These are phyloP conservation scores for Leccinum fibrillosum DNA, from an alignment of 768 basidiomycete genomes.

Conservation along the genomic window DNA sequence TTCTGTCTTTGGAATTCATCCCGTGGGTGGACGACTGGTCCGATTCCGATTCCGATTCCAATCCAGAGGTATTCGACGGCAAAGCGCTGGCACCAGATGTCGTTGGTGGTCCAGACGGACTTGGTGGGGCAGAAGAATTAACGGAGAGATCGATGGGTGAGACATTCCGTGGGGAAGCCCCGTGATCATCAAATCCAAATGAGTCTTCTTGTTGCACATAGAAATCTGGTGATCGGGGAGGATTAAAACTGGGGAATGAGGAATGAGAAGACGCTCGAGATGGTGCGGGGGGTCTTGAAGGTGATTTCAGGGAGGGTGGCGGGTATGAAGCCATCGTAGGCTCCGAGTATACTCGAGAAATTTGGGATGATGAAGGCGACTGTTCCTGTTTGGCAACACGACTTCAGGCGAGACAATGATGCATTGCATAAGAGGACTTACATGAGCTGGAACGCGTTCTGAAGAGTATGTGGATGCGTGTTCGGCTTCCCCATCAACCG, in stretches of 20 bases:
- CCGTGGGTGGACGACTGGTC: constrained; percentile 9
- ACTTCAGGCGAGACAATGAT: not conserved
- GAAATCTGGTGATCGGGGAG: constrained; percentile 12
- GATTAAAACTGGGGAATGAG: not conserved
- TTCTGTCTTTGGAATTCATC: constrained; percentile 33
- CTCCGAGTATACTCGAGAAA: constrained; percentile 12
- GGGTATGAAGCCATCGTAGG: constrained; percentile 6
- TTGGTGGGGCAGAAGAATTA: constrained; percentile 11
- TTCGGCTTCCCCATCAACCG: constrained; percentile 9
- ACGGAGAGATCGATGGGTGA: constrained; percentile 4
- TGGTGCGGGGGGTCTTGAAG: not conserved
- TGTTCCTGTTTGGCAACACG: constrained; percentile 4
- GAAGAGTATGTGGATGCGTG: not conserved
- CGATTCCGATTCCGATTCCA: constrained; percentile 21
- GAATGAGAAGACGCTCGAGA: constrained; percentile 14
- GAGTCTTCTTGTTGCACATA: constrained; percentile 14
- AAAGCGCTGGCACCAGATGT: constrained; percentile 18
- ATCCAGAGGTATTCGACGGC: constrained; percentile 15
- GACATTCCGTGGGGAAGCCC: not conserved
- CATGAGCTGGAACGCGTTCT: not conserved
- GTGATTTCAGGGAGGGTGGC: constrained; percentile 4
- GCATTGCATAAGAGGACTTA: constrained; percentile 8
- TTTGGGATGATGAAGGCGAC: constrained; percentile 1
- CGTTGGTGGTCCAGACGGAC: constrained; percentile 13
- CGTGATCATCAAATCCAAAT: constrained; percentile 10